These are phyloP conservation scores for Metschnikowia continentalis DNA, from an alignment of 805 yeast genomes.

Conservation along the genomic window DNA sequence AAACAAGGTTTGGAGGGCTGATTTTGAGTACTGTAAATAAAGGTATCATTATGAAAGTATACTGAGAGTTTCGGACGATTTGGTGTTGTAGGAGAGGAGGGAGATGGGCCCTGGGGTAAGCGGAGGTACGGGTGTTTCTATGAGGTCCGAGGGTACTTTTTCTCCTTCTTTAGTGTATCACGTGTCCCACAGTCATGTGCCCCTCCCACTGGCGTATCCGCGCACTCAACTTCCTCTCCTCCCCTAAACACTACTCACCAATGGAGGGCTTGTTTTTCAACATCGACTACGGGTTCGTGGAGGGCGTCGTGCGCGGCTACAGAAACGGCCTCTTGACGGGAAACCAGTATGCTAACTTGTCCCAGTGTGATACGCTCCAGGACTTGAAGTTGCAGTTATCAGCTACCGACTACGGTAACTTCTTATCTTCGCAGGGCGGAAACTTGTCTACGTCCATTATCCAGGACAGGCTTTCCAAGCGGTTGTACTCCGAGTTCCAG, in stretches of 20 bases:
- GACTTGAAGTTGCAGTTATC: slow-evolving; percentile 91
- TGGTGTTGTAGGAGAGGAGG: too few species aligned
- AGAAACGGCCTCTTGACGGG: slow-evolving; percentile 73
- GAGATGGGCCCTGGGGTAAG: neutral
- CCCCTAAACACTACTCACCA: slow-evolving; percentile 1
- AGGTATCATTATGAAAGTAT: too few species aligned
- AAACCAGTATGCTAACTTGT: slow-evolving; percentile 83
- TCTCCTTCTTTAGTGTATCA: neutral
- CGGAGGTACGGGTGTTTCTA: neutral
- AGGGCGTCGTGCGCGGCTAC: slow-evolving; percentile 93
- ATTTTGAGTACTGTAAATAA: too few species aligned
- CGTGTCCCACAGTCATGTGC: too few species aligned
- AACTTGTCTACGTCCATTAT: slow-evolving; percentile 84
- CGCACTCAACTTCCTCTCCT: neutral
- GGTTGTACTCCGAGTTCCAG: slow-evolving; percentile 77
- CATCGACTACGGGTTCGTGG: slow-evolving; percentile 84
- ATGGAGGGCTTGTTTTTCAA: slow-evolving; percentile 97
- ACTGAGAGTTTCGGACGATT: too few species aligned
- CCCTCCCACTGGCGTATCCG: too few species aligned
- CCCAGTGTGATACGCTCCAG: slow-evolving; percentile 94
- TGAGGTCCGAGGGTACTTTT: too few species aligned
- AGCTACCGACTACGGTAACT: slow-evolving; percentile 93
- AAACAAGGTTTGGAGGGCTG: too few species aligned
- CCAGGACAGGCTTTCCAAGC: slow-evolving; percentile 71
- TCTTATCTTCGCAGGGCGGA: slow-evolving; percentile 75